A percentile compares a stretch with the other conserved stretches of the same genome.
Evolutionary conservation across 768 basidiomycete genomes (phyloP).

Genomic region (Porpolomopsis calyptriformis): DNA sequence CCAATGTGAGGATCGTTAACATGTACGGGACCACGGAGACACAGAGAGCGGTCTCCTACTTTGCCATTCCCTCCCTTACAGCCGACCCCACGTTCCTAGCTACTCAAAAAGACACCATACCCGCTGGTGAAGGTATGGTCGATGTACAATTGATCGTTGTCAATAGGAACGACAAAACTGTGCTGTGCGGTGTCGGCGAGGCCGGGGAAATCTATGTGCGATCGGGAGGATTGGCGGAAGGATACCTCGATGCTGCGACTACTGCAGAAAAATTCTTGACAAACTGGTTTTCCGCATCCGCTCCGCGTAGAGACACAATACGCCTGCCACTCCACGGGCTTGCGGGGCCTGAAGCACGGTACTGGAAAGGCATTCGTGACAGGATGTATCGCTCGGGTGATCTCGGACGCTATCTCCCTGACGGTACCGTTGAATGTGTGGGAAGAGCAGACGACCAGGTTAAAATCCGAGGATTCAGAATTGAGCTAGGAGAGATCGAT

Average conservation of each 20-base stretch:
- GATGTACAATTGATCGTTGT: conserved; percentile 96
- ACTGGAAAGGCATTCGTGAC: conserved; percentile 95
- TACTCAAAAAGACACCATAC: conserved; percentile 95
- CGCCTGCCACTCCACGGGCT: conserved; percentile 43
- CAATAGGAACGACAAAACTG: conserved; percentile 73
- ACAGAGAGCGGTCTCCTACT: conserved; percentile 97
- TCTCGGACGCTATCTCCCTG: conserved; percentile 85
- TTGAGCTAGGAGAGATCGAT: conserved; percentile 97
- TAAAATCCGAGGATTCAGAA: conserved; percentile 98
- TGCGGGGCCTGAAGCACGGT: conserved; percentile 60
- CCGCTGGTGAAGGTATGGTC: conserved; percentile 94
- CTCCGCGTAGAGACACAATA: conserved; percentile 61
- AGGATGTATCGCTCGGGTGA: conserved; percentile 98
- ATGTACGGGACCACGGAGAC: conserved; percentile 99
- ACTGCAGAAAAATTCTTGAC: conserved; percentile 84
- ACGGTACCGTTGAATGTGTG: conserved; percentile 91
- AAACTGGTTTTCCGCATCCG: conserved; percentile 74
- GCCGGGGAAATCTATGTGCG: conserved; percentile 98
- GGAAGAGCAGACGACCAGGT: conserved; percentile 98
- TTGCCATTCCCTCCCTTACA: conserved; percentile 76
- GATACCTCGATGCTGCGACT: conserved; percentile 77
- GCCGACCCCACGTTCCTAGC: conserved; percentile 83
- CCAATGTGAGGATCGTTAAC: conserved; percentile 91
- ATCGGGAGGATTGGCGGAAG: conserved; percentile 90
- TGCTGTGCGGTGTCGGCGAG: conserved; percentile 90